A percentile compares a stretch with the other conserved stretches of the same genome.
phyloP scores from a whole-genome alignment of 1,284 basidiomycete genomes.

The Apiotrichum mycotoxinovorans region DNA sequence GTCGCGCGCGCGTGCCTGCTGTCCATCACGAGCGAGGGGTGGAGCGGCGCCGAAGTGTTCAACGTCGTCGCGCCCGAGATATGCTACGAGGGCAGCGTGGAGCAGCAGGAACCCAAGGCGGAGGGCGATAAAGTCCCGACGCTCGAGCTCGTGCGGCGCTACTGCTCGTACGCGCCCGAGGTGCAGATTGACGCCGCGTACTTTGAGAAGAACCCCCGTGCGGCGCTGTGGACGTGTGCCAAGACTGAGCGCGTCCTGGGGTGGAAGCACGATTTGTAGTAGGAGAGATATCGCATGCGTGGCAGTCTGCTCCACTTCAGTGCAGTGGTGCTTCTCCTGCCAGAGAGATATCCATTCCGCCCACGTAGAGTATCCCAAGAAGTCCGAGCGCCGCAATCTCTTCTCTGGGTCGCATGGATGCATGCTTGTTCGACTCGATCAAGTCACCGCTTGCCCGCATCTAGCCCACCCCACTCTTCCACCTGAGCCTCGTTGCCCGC shows the following conservation, averaged over 20 bases:
- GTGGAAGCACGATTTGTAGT: conserved; percentile 41
- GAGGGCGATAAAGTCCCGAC: conserved; percentile 21
- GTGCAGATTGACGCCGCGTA: conserved; percentile 24
- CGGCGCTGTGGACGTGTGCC: conserved; percentile 36
- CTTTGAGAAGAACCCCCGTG: conserved; percentile 20
- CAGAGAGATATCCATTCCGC: no score
- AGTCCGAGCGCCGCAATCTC: no score
- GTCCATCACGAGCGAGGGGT: conserved; percentile 28
- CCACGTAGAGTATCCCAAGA: no score
- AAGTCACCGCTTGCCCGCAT: no score
- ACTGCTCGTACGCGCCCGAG: conserved; percentile 16
- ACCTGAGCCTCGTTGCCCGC: no score
- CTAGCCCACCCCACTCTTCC: no score
- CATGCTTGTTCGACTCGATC: no score
- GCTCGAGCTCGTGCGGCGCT: conserved; percentile 21
- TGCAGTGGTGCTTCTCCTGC: no score
- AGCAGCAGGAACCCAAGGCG: conserved; percentile 7
- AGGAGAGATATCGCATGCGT: no score
- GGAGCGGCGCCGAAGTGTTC: conserved; percentile 46
- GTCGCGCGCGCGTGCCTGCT: conserved; percentile 40
- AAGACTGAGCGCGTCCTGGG: conserved; percentile 48
- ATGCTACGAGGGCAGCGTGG: conserved; percentile 24
- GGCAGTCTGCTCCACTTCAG: no score
- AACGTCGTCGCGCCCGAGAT: conserved; percentile 40
- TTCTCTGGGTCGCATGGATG: no score